Percentiles rank a stretch among this genome's conserved stretches.
These are phyloP conservation scores for Barnettozyma populi DNA, from an alignment of 805 yeast genomes.

Conservation along the genomic window DNA sequence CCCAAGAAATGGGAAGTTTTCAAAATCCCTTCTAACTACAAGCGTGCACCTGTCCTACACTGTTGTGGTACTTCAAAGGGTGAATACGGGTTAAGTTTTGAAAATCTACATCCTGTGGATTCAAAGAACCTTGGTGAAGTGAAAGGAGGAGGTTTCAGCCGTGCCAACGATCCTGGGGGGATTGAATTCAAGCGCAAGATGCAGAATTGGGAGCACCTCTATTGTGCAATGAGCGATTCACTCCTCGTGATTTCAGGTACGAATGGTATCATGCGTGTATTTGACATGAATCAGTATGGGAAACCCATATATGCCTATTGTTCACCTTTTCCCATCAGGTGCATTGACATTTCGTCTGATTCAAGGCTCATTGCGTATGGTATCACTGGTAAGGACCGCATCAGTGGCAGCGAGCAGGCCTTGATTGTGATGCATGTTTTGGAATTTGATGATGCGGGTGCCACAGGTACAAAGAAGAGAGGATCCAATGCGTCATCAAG, in stretches of 20 bases:
- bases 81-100: constrained; percentile 53
- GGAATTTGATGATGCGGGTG: constrained; percentile 4
- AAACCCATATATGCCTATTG: constrained; percentile 61
- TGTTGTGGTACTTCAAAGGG: constrained; percentile 70
- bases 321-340: constrained; percentile 71
- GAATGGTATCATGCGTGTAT: constrained; percentile 62
- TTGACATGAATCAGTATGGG: constrained; percentile 53
- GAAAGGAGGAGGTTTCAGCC: constrained; percentile 13
- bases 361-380: constrained; percentile 72
- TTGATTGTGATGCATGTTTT: constrained; percentile 56
- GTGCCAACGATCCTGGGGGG: constrained; percentile 9
- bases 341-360: constrained; percentile 63
- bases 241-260: constrained; percentile 65
- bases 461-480: background rate
- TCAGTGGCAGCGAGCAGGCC: constrained; percentile 68
- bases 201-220: constrained; percentile 52
- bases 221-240: constrained; percentile 51
- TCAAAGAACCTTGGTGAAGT: constrained; percentile 12
- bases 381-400: constrained; percentile 71
- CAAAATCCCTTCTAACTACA: constrained; percentile 37
- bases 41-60: constrained; percentile 46
- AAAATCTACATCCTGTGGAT: constrained; percentile 28
- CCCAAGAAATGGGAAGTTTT: constrained; percentile 74
- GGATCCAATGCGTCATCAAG: background rate
- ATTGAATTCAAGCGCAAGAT: constrained; percentile 26